Percentiles rank a stretch among this genome's conserved stretches.
These are phyloP conservation scores for Rhodotorula sp. DNA, from an alignment of 1,284 basidiomycete genomes.

Conservation along the genomic window DNA sequence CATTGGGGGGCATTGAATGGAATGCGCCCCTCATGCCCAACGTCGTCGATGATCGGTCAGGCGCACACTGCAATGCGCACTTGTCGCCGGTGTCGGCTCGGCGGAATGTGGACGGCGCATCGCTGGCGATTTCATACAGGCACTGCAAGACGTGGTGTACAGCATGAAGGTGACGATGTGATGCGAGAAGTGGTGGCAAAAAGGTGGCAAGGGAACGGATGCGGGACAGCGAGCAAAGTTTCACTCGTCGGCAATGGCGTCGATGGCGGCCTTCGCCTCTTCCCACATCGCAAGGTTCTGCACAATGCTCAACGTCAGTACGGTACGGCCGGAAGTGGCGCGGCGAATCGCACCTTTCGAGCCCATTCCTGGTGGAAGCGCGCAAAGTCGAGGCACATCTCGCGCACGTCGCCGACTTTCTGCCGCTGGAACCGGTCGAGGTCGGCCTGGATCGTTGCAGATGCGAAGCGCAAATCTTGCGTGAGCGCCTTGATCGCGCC, in stretches of 20 bases:
- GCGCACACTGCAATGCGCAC: too few species aligned
- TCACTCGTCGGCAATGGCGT: conserved; percentile 82
- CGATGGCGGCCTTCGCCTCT: conserved; percentile 86
- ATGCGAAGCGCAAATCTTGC: conserved; percentile 92
- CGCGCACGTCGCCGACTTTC: conserved; percentile 91
- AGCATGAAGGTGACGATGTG: too few species aligned
- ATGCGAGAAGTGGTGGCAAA: too few species aligned
- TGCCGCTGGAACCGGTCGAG: conserved; percentile 97
- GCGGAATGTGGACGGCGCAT: too few species aligned
- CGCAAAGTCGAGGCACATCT: conserved; percentile 89
- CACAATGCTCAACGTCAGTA: neutral
- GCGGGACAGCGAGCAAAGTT: neutral
- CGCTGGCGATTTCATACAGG: too few species aligned
- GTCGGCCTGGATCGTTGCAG: conserved; percentile 93
- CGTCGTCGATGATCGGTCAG: too few species aligned
- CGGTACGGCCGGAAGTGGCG: neutral
- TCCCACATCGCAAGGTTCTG: conserved; percentile 97
- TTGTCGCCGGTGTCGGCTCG: too few species aligned
- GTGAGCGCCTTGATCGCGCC: conserved; percentile 84
- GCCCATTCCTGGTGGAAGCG: conserved; percentile 93
- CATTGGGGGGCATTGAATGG: too few species aligned
- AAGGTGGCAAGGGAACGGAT: neutral
- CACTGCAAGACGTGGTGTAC: too few species aligned
- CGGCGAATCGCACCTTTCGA: conserved; percentile 65
- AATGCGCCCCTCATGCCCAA: too few species aligned